Base-by-base conservation (phyloP, 805 yeast species). In the Yamadazyma ubonensis region DNA sequence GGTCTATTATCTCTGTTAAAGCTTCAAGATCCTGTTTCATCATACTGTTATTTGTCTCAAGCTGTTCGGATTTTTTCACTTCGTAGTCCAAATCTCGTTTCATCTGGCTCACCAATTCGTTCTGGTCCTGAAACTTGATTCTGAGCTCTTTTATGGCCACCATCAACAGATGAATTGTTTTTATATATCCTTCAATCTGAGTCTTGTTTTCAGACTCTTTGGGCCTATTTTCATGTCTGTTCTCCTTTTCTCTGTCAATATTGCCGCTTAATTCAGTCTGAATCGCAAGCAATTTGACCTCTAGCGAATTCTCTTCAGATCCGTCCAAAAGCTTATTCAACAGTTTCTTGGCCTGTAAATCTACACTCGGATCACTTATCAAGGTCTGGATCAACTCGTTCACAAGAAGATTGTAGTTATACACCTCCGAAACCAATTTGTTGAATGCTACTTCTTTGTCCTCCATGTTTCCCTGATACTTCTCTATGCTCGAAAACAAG, bases 401-500 rank as follows among this genome's bases (percentile, higher is more conserved):
- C 1, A 54, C 42, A 3, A 56, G 46, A 2, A 37, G 25, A 7
- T 47, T 39, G 26, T 52, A 52, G 3, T 41, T 30, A 3, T 51
- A 48, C 1, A 55, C 32, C 20, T 36, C 44, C 9, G 37, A 41
- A 15, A 48, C 46, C 10, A 51, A 17, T 10, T 39, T 29, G 5
- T 38, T 38, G 5, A 63, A 30, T 10, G 47, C 51, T 0, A 12
- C 29, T 20, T 67, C 69, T 32, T 58, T 62, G 6, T 51, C 57
- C 11, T 57, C 49, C 33, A 69, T 48, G 34, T 59, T 61, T 14
- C 44, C 41, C 43, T 69, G 65, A 39, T 62, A 65, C 2, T 48
- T 50, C 39, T 66, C 71, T 19, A 69, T 50, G 39, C 55, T 67
- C 5, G 51, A 49, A 43, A 63, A 65, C 35, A 69, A 51, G 35